phyloP scores from a whole-genome alignment of 148 eudicot genomes.

The Dysphania ambrosioides region DNA sequence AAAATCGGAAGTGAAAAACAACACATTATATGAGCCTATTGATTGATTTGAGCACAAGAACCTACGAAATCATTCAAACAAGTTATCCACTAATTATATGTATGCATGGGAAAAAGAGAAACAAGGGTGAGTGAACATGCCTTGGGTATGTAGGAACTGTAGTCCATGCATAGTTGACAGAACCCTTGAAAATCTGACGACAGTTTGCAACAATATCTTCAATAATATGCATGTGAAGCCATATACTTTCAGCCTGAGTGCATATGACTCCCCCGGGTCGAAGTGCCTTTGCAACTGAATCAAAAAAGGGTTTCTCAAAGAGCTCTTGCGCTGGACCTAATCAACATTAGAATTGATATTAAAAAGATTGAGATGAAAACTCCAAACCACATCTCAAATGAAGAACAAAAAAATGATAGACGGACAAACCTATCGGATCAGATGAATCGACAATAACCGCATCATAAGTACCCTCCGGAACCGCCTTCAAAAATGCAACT shows the following conservation, averaged over 20 bases:
- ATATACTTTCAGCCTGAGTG: conserved; percentile 98
- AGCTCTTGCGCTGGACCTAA: conserved; percentile 95
- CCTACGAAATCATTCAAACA: background rate
- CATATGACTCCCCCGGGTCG: conserved; percentile 97
- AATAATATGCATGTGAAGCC: conserved; percentile 99
- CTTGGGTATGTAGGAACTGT: conserved; percentile 98
- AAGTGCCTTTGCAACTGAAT: conserved; percentile 83
- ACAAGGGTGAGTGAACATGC: conserved; percentile 23
- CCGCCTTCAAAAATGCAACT: conserved; percentile 85
- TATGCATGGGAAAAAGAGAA: background rate
- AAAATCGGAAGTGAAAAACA: background rate
- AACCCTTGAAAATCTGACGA: conserved; percentile 85
- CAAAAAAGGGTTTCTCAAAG: conserved; percentile 90
- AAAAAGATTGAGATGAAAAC: background rate
- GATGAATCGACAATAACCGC: conserved; percentile 95
- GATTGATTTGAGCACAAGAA: background rate
- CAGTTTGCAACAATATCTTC: conserved; percentile 89
- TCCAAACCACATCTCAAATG: background rate
- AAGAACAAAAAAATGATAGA: conserved; percentile 2
- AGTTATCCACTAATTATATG: background rate
- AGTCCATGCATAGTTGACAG: conserved; percentile 97
- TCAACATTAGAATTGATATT: conserved; percentile 1
- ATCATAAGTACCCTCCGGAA: conserved; percentile 83
- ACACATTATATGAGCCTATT: background rate
- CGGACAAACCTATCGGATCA: conserved; percentile 72